Base-by-base conservation (phyloP, 78 protist genomes). In the Dictyostelium purpureum region DNA sequence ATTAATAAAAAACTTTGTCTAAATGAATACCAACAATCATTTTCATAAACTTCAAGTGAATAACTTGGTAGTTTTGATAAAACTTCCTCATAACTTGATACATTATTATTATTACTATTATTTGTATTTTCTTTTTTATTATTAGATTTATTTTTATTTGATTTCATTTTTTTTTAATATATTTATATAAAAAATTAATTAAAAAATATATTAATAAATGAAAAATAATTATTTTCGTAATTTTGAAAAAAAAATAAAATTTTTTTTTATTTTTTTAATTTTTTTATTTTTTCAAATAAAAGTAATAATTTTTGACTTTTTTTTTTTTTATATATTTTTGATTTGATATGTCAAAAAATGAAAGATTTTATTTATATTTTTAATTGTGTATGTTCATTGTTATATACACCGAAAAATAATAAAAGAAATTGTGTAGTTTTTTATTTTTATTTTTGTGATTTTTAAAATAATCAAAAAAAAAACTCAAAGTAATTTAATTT, bases 41-140 rank as follows among this genome's bases (percentile, higher is more conserved):
- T 40, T n/a, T 69, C 76, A 69, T 40, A 69, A 18, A 19, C 16
- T 40, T 69, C 76, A 40, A 40, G 33, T n/a, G 76, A 69, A 42
- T 69, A 69, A 24, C 6, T 42, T n/a, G 76, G 76, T 0, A 69
- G 33, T 40, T 33, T 18, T 63, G 18, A 63, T 31, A 63, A 16
- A 16, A 16, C 24, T 16, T 63, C 71, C 12, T 14, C 16, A 56
- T 56, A 24, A 24, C 9, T 33, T 14, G 26, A 28, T 5, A 14
- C 31, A 28, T 31, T 59, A 14, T 7, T 52, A 19, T 10, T 52
- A 52, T 52, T 19, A 19, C 31, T 28, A 11, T 59, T 59, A 59
- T 31, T 59, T 6, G 40, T 63, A 31, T 0, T 63, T n/a, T n/a
- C n/a, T n/a, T n/a, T n/a, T 31, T 63, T 63, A 63, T 33, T 16